These are phyloP conservation scores for Debaryomyces subglobosus DNA, from an alignment of 1,139 yeast species.

Conservation along the genomic window DNA sequence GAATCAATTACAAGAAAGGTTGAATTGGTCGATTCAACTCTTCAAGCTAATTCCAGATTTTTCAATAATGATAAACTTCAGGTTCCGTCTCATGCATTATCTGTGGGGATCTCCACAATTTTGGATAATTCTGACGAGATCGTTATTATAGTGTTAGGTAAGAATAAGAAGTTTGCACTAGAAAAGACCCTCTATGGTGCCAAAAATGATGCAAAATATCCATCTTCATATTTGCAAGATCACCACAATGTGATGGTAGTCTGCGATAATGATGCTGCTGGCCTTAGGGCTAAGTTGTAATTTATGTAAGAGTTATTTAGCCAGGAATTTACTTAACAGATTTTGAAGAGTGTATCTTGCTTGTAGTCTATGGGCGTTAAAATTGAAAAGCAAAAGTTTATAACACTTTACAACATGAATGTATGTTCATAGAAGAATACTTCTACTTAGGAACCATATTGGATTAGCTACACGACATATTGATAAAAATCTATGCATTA, in stretches of 20 bases:
- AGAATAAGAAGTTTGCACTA: conserved; percentile 45
- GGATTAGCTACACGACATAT: neutral
- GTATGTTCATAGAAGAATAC: neutral
- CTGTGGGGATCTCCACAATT: conserved; percentile 66
- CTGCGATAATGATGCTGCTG: conserved; percentile 51
- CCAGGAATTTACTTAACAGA: neutral
- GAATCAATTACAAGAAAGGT: conserved; percentile 53
- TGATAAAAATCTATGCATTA: conserved; percentile 2
- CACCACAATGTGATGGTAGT: conserved; percentile 49
- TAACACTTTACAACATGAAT: neutral
- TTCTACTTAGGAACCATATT: neutral
- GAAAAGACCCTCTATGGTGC: conserved; percentile 44
- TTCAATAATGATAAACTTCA: conserved; percentile 49
- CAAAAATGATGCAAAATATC: conserved; percentile 40
- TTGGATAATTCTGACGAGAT: conserved; percentile 63
- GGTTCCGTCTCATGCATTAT: conserved; percentile 58
- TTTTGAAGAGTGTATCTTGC: neutral
- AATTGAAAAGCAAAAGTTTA: neutral
- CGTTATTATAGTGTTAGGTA: conserved; percentile 53
- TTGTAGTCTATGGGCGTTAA: neutral
- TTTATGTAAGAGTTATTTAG: neutral
- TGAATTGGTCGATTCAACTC: conserved; percentile 53
- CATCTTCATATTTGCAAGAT: conserved; percentile 51
- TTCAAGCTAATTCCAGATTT: conserved; percentile 60
- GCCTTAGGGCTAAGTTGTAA: conserved; percentile 35